Percentiles rank a stretch among this genome's conserved stretches.
Conservation (phyloP, 345 rosid genomes). For the Linum lewisii region DNA sequence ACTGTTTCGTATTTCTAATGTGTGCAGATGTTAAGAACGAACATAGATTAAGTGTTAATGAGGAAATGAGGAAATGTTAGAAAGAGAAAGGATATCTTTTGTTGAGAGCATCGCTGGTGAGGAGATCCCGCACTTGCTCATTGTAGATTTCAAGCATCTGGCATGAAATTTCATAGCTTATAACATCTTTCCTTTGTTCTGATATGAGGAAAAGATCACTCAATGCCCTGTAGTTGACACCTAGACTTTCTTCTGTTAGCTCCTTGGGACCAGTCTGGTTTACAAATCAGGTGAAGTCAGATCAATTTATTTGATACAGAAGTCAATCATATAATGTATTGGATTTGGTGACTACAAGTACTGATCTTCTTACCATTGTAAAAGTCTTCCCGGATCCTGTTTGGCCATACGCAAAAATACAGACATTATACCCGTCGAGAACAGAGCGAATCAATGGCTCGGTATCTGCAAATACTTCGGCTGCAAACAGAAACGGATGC, state of each 20-base stretch:
- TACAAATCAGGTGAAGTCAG: slow-evolving; percentile 8
- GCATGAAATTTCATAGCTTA: slow-evolving; percentile 22
- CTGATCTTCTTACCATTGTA: slow-evolving; percentile 23
- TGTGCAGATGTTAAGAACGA: slow-evolving; percentile 20
- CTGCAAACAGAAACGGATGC: slow-evolving; percentile 9
- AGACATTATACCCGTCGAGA: slow-evolving; percentile 27
- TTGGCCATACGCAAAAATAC: slow-evolving; percentile 30
- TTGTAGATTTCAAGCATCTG: slow-evolving; percentile 30
- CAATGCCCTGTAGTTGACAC: slow-evolving; percentile 31
- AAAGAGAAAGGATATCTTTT: slow-evolving; percentile 23
- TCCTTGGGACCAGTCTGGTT: slow-evolving; percentile 25
- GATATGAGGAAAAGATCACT: slow-evolving; percentile 25
- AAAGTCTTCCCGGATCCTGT: slow-evolving; percentile 28
- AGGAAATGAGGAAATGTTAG: slow-evolving; percentile 9
- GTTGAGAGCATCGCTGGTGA: slow-evolving; percentile 15
- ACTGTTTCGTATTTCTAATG: slow-evolving; percentile 28
- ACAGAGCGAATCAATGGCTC: slow-evolving; percentile 30
- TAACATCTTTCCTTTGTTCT: slow-evolving; percentile 22
- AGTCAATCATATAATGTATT: neutral
- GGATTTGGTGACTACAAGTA: neutral
- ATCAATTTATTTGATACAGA: slow-evolving; percentile 3
- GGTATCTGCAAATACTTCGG: slow-evolving; percentile 25
- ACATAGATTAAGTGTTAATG: neutral
- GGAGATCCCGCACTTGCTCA: slow-evolving; percentile 28
- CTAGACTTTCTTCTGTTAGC: slow-evolving; percentile 22